A percentile compares a stretch with the other conserved stretches of the same genome.
phyloP scores from a whole-genome alignment of 768 basidiomycete genomes.

The Hericium coralloides region DNA sequence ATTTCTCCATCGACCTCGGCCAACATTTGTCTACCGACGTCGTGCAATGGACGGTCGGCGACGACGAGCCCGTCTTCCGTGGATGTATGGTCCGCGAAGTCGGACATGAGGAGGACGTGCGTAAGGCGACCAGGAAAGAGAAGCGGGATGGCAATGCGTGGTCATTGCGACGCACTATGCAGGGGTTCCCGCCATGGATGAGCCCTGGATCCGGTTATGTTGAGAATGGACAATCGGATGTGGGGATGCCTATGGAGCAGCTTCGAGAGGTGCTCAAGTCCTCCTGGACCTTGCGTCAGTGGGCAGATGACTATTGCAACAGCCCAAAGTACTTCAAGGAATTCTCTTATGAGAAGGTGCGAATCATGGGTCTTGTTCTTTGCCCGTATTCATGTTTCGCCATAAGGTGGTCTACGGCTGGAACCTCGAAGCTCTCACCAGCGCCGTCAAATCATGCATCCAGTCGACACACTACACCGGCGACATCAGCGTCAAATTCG shows the following conservation, averaged over 20 bases:
- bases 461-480: constrained; percentile 31
- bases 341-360: constrained; percentile 64
- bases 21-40: constrained; percentile 30
- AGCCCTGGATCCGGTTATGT: constrained; percentile 2
- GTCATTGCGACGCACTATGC: constrained; percentile 32
- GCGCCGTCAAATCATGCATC: constrained; percentile 30
- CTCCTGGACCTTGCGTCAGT: constrained; percentile 28
- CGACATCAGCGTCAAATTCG: constrained; percentile 43
- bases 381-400: constrained; percentile 19
- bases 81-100: constrained; percentile 55
- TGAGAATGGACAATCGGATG: neutral
- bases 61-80: constrained; percentile 55
- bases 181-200: constrained; percentile 48
- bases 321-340: constrained; percentile 68
- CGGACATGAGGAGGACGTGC: constrained; percentile 27
- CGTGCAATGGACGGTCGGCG: constrained; percentile 52
- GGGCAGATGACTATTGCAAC: constrained; percentile 79
- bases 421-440: constrained; percentile 34
- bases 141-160: constrained; percentile 35
- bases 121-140: constrained; percentile 35
- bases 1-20: constrained; percentile 53
- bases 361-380: constrained; percentile 1
- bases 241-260: neutral
- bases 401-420: constrained; percentile 49
- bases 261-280: constrained; percentile 12